Base-by-base conservation (phyloP, 306 rosid genomes). In the Glycyrrhiza uralensis region DNA sequence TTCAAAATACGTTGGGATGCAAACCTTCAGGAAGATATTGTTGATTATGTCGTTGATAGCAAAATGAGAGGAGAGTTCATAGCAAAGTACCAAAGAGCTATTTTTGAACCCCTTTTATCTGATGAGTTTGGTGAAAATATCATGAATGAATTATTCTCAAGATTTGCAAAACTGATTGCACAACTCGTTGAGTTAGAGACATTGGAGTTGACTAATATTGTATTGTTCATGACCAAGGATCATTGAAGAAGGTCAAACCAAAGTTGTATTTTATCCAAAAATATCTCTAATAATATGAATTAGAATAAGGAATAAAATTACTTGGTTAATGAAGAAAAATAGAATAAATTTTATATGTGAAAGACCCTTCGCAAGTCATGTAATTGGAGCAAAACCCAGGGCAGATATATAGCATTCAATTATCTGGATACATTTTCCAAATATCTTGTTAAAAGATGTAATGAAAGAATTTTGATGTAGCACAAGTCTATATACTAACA, bases 81-180 rank as follows among this genome's bases (percentile, higher is more conserved):
- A 30, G 24, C 42, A 19, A 77, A 69, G 44, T 79, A 30, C 51
- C 36, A 52, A 0, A 74, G 86, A 54, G 85, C 87, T 0, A 69
- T 59, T 47, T 38, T 18, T 3, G 94, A 88, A 54, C 83, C 94
- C 2, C 49, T 84, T 36, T 69, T 86, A 5, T 30, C 26, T 2
- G 13, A 6, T 1, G 68, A 46, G 1, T 84, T 88, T 62, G 85
- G 84, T 1, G 68, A 77, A 56, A 26, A 20, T 30, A 45, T 79
- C n/a, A 77, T 81, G 45, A 83, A 88, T 30, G 80, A 75, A 7
- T 52, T 88, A n/a, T 88, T 84, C 41, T 5, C 17, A 2, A 81
- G 78, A 65, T 82, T 32, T 20, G 47, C 39, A 58, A 71, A 45
- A 9, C 5, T 70, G 7, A 18, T 80, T 6, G 35, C 19, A 0